Evolutionary conservation across 2,329 filamentous ascomycete genomes (phyloP).

Genomic region (Pyrenophora tritici-repentis): DNA sequence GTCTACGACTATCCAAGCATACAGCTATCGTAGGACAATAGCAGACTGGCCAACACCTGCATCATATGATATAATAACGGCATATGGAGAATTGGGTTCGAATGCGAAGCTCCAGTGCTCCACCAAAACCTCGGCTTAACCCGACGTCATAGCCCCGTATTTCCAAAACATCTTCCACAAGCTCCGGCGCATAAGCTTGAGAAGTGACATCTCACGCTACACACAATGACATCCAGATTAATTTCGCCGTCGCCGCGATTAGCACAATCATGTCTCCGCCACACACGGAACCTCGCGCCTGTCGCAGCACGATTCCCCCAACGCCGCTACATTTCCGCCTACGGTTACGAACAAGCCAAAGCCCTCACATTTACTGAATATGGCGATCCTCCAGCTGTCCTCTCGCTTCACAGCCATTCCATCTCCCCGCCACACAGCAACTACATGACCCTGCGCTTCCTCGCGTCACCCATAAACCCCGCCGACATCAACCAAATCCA

Average conservation of each 20-base stretch:
- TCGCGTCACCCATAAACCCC: conserved; percentile 92
- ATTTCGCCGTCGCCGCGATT: conserved; percentile 23
- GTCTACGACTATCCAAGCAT: too few species aligned
- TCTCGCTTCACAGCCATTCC: conserved; percentile 73
- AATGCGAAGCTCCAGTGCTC: conserved; percentile 1
- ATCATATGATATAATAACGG: too few species aligned
- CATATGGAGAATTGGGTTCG: too few species aligned
- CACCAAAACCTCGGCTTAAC: conserved; percentile 29
- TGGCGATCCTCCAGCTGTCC: conserved; percentile 75
- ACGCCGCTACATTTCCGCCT: conserved; percentile 60
- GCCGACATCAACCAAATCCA: conserved; percentile 98
- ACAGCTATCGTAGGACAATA: too few species aligned
- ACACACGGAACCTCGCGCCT: conserved; percentile 10
- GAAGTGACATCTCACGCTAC: background rate
- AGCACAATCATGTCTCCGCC: conserved; percentile 28
- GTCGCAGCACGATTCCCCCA: conserved; percentile 21
- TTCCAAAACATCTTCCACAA: conserved; percentile 2
- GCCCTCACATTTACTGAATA: conserved; percentile 75
- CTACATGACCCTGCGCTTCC: conserved; percentile 78
- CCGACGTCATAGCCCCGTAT: conserved; percentile 38
- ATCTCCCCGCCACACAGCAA: conserved; percentile 75
- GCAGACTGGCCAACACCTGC: too few species aligned
- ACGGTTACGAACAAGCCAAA: conserved; percentile 85
- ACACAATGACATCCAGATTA: conserved; percentile 36
- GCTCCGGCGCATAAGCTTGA: too few species aligned